Evolutionary conservation across 2,329 filamentous ascomycete genomes (phyloP).

Genomic region (Cercospora sp.): DNA sequence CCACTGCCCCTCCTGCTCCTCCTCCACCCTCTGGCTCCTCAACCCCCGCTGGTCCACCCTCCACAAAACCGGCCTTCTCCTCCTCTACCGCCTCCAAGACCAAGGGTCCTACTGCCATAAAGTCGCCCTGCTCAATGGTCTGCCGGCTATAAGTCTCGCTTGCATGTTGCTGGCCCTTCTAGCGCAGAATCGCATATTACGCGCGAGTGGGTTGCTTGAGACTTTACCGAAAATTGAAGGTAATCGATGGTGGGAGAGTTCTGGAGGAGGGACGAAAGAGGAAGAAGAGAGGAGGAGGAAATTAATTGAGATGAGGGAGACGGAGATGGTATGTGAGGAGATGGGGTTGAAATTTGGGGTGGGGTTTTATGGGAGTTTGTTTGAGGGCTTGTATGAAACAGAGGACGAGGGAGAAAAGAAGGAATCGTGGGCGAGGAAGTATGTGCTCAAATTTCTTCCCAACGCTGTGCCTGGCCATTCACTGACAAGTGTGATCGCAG

Average conservation of each 20-base stretch:
- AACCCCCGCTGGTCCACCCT: slow-evolving; percentile 36
- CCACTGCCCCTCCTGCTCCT: not conserved
- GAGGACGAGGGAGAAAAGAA: no score
- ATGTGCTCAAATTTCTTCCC: slow-evolving; percentile 14
- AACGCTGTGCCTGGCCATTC: no score
- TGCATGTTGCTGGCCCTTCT: slow-evolving; percentile 39
- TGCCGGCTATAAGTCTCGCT: slow-evolving; percentile 37
- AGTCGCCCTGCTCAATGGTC: slow-evolving; percentile 32
- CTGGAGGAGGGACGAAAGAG: not conserved
- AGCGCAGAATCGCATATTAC: slow-evolving; percentile 36
- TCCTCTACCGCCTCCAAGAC: slow-evolving; percentile 39
- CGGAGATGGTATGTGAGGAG: slow-evolving; percentile 40
- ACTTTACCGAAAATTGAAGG: not conserved
- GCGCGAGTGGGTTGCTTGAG: slow-evolving; percentile 14
- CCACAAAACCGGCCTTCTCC: slow-evolving; percentile 37
- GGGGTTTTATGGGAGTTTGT: slow-evolving; percentile 33
- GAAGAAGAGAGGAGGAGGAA: not conserved
- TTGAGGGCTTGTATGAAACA: no score
- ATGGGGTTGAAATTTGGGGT: slow-evolving; percentile 37
- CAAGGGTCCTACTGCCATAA: slow-evolving; percentile 24
- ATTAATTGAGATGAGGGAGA: slow-evolving; percentile 31
- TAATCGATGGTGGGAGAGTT: not conserved
- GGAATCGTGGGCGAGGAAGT: slow-evolving; percentile 34
- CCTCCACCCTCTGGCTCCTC: slow-evolving; percentile 17
- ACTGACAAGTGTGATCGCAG: slow-evolving; percentile 13